These are phyloP conservation scores for Patellifolia procumbens DNA, from an alignment of 179 eudicot species.

Conservation along the genomic window DNA sequence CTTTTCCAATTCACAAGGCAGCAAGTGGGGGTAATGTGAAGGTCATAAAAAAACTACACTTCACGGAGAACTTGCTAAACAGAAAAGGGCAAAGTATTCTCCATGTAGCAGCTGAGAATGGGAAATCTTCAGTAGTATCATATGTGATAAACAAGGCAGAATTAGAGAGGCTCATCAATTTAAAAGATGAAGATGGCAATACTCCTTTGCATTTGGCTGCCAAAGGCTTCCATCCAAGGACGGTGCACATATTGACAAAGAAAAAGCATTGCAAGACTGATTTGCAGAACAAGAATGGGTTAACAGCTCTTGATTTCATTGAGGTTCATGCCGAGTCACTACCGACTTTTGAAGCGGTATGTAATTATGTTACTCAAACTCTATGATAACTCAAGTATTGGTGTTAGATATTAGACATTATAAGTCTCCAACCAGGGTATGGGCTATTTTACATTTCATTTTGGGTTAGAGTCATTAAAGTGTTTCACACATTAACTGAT, in stretches of 20 bases:
- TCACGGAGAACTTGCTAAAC: slow-evolving; percentile 12
- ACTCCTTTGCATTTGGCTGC: slow-evolving; percentile 35
- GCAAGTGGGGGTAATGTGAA: slow-evolving; percentile 28
- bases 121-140: slow-evolving; percentile 20
- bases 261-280: slow-evolving; percentile 5
- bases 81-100: slow-evolving; percentile 30
- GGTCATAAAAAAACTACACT: slow-evolving; percentile 1
- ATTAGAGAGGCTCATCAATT: slow-evolving; percentile 22
- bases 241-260: slow-evolving; percentile 22
- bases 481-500: too few species aligned
- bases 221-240: slow-evolving; percentile 20
- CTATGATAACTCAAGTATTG: too few species aligned
- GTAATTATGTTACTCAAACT: not conserved
- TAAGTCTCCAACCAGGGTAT: too few species aligned
- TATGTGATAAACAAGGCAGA: not conserved
- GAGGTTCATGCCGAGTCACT: slow-evolving; percentile 7
- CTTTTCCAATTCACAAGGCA: slow-evolving; percentile 32
- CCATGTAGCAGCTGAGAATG: slow-evolving; percentile 28
- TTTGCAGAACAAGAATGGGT: slow-evolving; percentile 22
- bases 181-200: slow-evolving; percentile 31
- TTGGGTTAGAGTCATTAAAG: too few species aligned
- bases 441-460: too few species aligned
- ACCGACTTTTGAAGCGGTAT: slow-evolving; percentile 27
- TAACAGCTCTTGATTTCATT: slow-evolving; percentile 33
- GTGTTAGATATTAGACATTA: too few species aligned